Percentiles rank a stretch among this genome's conserved stretches.
Evolutionary conservation across 192 early-diverging fungal species (phyloP).

Genomic region (Physocladia obscura): DNA sequence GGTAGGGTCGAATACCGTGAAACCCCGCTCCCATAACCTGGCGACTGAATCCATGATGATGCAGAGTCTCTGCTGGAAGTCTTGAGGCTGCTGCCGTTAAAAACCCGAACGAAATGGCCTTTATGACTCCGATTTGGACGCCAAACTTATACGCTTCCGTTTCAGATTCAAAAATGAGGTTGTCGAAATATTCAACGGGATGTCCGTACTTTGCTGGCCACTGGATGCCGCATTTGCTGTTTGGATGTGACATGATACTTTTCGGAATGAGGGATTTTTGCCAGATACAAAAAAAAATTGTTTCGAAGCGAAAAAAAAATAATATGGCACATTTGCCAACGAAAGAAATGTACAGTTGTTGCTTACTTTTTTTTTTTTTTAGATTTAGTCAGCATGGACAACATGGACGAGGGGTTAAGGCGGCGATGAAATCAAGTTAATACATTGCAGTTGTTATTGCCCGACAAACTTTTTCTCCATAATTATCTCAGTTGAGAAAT

Average conservation of each 20-base stretch:
- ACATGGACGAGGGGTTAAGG: too few species aligned
- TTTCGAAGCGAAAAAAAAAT: too few species aligned
- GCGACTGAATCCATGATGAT: not conserved
- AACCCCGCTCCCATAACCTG: not conserved
- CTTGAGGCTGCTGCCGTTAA: slow-evolving; percentile 5
- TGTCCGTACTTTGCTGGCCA: slow-evolving; percentile 27
- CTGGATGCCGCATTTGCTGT: not conserved
- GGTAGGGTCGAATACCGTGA: slow-evolving; percentile 6
- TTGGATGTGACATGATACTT: not conserved
- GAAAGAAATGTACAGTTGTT: too few species aligned
- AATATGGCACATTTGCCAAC: too few species aligned
- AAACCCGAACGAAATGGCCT: not conserved
- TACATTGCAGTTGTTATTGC: too few species aligned
- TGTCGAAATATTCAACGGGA: slow-evolving; percentile 23
- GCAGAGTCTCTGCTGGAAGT: not conserved
- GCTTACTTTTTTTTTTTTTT: too few species aligned
- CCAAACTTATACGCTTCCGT: slow-evolving; percentile 21
- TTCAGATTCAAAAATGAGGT: slow-evolving; percentile 3
- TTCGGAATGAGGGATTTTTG: too few species aligned
- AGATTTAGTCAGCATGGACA: too few species aligned
- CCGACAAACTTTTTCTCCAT: too few species aligned
- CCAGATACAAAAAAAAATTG: too few species aligned
- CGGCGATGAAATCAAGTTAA: too few species aligned
- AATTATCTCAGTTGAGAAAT: too few species aligned
- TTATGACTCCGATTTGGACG: not conserved